Evolutionary conservation across 495 filamentous ascomycete species (phyloP), one percentile per base, ranked within the genome.

Genomic region (Lepraria neglecta): DNA sequence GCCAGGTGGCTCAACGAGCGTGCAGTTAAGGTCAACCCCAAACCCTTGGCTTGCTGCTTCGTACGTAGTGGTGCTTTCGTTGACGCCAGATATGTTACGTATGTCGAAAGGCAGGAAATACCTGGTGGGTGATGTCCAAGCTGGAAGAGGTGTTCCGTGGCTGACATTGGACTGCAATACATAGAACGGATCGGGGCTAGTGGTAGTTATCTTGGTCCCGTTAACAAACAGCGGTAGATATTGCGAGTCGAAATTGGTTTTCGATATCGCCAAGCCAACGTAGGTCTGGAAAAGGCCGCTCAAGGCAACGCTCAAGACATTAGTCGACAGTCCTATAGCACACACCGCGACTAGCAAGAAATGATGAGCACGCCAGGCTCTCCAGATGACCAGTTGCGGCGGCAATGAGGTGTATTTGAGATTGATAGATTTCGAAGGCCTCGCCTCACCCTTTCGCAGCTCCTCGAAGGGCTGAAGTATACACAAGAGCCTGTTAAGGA

Each of bases 381-480:
- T 67, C 63, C 70, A 70, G 28, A 76, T 15, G 0, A 56, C 59
- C 10, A 82, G 52, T 19, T 76, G 78, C n/a, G 79, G 78, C 3
- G 78, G 75, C 0, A 74, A 44, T 19, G 73, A 72, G 9, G 72
- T 75, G 62, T 80, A 81, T 57, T 70, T 71, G 3, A 72, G 54
- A 1, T 66, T 55, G 4, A 80, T 58, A 4, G 77, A 75, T 17
- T 6, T 63, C 3, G 58, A 59, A 3, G 72, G 24, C 33, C 28
- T n/a, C 12, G 73, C 66, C 11, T 67, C 63, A 10, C 73, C 71
- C 33, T 61, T 59, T 15, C 66, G 53, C 0, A 82, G 65, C 30
- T 73, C 71, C 24, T 77, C 71, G 45, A 79, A 74, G 11, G 79
- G 78, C 59, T 77, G 69, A 2, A 80, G 59, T 9, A 80, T 38